phyloP scores from a whole-genome alignment of 2,329 filamentous ascomycete genomes.

The Claviceps sorghi region DNA sequence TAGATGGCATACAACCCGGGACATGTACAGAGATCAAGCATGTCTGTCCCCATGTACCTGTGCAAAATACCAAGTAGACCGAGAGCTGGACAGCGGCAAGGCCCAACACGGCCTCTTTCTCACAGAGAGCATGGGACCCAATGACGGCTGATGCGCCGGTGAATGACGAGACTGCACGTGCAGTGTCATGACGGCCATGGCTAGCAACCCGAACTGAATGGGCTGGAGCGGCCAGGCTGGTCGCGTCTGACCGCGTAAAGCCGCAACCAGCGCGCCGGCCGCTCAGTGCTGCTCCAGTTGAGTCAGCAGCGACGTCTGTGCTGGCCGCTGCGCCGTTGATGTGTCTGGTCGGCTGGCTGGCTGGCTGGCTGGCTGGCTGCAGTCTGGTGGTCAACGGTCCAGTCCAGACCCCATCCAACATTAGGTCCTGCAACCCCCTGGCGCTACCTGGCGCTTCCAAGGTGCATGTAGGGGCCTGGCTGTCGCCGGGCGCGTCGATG shows the following conservation, averaged over 20 bases:
- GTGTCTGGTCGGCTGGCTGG: too few species aligned
- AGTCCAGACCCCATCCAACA: not conserved
- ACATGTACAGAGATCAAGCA: not conserved
- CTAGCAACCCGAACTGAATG: too few species aligned
- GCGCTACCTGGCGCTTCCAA: not conserved
- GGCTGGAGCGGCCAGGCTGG: not conserved
- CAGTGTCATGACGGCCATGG: not conserved
- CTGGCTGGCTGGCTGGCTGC: not conserved
- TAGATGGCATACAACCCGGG: too few species aligned
- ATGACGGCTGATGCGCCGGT: not conserved
- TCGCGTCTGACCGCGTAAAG: slow-evolving; percentile 23
- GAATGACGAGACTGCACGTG: not conserved
- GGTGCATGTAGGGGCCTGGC: too few species aligned
- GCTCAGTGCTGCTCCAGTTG: too few species aligned
- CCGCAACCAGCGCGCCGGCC: slow-evolving; percentile 8
- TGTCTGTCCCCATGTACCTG: not conserved
- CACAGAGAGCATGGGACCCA: not conserved
- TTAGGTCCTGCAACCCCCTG: not conserved
- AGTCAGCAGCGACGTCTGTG: too few species aligned
- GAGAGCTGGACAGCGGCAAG: not conserved
- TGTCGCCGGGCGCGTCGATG: not conserved
- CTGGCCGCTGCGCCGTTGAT: too few species aligned
- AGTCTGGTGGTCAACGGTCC: not conserved
- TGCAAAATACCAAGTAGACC: not conserved
- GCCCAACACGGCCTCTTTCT: not conserved